A percentile compares a stretch with the other conserved stretches of the same genome.
Conservation (phyloP, 1,284 basidiomycete species). For the Exsudoporus floridanus region DNA sequence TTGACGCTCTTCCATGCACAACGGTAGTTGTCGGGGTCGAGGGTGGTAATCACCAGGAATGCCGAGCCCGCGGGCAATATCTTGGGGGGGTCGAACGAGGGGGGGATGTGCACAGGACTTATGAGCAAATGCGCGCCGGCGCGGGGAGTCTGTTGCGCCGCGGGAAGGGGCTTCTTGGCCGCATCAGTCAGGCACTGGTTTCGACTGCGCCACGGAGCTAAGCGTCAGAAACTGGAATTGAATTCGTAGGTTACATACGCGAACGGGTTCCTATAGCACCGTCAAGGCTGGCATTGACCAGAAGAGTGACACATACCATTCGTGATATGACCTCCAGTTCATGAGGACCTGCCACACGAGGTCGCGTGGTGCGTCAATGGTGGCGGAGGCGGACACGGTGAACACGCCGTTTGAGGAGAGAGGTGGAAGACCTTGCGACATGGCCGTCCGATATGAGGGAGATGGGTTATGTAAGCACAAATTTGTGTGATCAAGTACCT, state of each 20-base stretch:
- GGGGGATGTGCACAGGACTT: conserved; percentile 56
- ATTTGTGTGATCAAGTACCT: neutral
- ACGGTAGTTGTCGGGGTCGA: conserved; percentile 54
- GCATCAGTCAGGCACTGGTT: conserved; percentile 51
- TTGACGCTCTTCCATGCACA: conserved; percentile 54
- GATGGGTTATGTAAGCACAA: conserved; percentile 14
- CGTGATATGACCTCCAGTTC: conserved; percentile 36
- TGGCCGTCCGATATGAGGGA: neutral
- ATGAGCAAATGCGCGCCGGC: conserved; percentile 50
- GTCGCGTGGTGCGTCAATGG: conserved; percentile 37
- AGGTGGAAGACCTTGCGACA: conserved; percentile 27
- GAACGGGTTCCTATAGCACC: conserved; percentile 59
- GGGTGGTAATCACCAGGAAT: conserved; percentile 42
- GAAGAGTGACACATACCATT: conserved; percentile 27
- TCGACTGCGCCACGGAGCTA: conserved; percentile 42
- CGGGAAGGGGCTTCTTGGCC: conserved; percentile 39
- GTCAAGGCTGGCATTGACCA: neutral
- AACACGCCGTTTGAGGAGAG: conserved; percentile 28
- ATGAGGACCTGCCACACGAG: conserved; percentile 36
- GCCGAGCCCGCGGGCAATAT: conserved; percentile 39
- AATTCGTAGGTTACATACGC: conserved; percentile 42
- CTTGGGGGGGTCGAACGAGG: conserved; percentile 44
- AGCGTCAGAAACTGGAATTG: neutral
- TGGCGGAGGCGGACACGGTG: conserved; percentile 21
- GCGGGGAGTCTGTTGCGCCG: conserved; percentile 43